Percentiles rank a stretch among this genome's conserved stretches.
Evolutionary conservation across 257 asterid species (phyloP).

Genomic region (Oldenlandia corymbosa): DNA sequence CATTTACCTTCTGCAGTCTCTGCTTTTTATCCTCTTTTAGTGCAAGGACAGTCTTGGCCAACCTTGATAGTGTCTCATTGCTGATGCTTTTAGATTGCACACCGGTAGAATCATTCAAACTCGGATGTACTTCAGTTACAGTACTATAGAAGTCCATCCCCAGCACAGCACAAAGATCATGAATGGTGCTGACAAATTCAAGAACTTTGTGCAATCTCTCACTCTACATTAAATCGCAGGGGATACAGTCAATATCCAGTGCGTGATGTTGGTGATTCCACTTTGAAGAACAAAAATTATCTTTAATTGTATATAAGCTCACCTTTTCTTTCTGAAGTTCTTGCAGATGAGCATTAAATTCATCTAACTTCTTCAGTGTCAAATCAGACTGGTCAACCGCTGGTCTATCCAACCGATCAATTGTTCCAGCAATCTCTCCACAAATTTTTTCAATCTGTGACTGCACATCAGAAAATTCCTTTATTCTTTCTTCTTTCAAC

Average conservation of each 20-base stretch:
- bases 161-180: slow-evolving; percentile 92
- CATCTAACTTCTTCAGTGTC: slow-evolving; percentile 74
- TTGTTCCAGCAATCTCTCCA: slow-evolving; percentile 75
- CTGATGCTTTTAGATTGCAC: slow-evolving; percentile 91
- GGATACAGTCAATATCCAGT: slow-evolving; percentile 8
- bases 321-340: slow-evolving; percentile 97
- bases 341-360: slow-evolving; percentile 73
- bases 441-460: slow-evolving; percentile 78
- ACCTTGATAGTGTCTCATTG: slow-evolving; percentile 67
- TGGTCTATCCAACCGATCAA: slow-evolving; percentile 51
- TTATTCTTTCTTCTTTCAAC: slow-evolving; percentile 78
- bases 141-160: slow-evolving; percentile 78
- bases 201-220: slow-evolving; percentile 92
- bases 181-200: slow-evolving; percentile 89
- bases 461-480: slow-evolving; percentile 83
- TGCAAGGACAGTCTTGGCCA: slow-evolving; percentile 74
- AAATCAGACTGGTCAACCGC: slow-evolving; percentile 79
- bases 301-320: slow-evolving; percentile 1
- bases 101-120: slow-evolving; percentile 70
- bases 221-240: slow-evolving; percentile 49
- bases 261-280: background rate
- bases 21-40: slow-evolving; percentile 76
- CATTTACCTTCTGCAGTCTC: slow-evolving; percentile 72
- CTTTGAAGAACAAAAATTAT: slow-evolving; percentile 11
- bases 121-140: slow-evolving; percentile 87